phyloP scores from a whole-genome alignment of 306 rosid species.

The Pyrus communis region DNA sequence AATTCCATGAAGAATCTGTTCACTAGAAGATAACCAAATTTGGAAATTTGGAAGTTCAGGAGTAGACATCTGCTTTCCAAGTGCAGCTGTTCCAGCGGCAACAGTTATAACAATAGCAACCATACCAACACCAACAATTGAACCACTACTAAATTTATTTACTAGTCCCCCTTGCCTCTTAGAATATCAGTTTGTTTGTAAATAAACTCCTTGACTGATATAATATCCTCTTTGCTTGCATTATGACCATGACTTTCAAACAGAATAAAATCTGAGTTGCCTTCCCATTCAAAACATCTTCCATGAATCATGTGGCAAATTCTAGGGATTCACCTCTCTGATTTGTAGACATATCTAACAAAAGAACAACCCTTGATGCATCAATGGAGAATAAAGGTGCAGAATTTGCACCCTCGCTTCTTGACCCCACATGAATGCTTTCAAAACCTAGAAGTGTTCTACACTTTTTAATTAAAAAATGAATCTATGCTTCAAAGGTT shows the following conservation, averaged over 20 bases:
- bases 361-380: slow-evolving; percentile 72
- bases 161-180: slow-evolving; percentile 64
- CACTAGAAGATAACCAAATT: slow-evolving; percentile 76
- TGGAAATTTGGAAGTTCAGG: slow-evolving; percentile 84
- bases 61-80: slow-evolving; percentile 47
- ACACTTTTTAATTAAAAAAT: slow-evolving; percentile 73
- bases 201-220: slow-evolving; percentile 75
- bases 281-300: slow-evolving; percentile 74
- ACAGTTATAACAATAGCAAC: slow-evolving; percentile 87
- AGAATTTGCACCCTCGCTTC: slow-evolving; percentile 49
- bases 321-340: slow-evolving; percentile 67
- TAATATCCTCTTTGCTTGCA: slow-evolving; percentile 62
- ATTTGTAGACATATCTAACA: slow-evolving; percentile 57
- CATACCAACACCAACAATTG: slow-evolving; percentile 83
- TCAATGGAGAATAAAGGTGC: slow-evolving; percentile 78
- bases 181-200: slow-evolving; percentile 75
- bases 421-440: slow-evolving; percentile 51
- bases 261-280: slow-evolving; percentile 83
- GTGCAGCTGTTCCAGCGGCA: slow-evolving; percentile 65
- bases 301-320: slow-evolving; percentile 62
- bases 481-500: slow-evolving; percentile 83
- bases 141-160: slow-evolving; percentile 53
- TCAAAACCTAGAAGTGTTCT: slow-evolving; percentile 66
- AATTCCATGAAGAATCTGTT: slow-evolving; percentile 51
- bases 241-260: slow-evolving; percentile 70